These are phyloP conservation scores for Takashimella koratensis DNA, from an alignment of 1,284 basidiomycete genomes.

Conservation along the genomic window DNA sequence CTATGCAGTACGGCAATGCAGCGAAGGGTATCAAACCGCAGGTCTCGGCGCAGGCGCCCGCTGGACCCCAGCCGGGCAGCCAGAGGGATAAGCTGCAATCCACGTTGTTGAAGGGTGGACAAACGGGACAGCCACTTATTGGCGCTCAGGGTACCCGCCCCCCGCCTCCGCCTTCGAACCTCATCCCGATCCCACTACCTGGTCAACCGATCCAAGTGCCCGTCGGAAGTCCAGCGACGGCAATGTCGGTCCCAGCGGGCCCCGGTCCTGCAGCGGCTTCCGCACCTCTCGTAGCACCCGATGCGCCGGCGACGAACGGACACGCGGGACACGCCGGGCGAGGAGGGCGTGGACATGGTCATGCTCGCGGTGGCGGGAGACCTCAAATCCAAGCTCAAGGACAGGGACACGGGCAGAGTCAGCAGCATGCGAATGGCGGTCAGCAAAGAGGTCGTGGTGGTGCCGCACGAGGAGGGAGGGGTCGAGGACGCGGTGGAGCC, in stretches of 20 bases:
- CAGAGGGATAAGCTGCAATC: slow-evolving; percentile 36
- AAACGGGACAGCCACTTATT: background rate
- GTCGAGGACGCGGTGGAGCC: slow-evolving; percentile 7
- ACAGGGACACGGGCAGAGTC: background rate
- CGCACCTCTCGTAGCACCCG: background rate
- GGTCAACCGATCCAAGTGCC: slow-evolving; percentile 1
- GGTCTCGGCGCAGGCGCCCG: background rate
- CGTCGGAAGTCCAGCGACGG: background rate
- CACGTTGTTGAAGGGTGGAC: slow-evolving; percentile 14
- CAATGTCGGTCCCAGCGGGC: background rate
- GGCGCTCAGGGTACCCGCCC: background rate
- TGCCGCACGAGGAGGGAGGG: slow-evolving; percentile 5
- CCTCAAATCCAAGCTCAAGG: no score
- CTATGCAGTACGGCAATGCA: slow-evolving; percentile 43
- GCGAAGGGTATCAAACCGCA: slow-evolving; percentile 35
- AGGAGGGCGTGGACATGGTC: background rate
- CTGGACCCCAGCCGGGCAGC: slow-evolving; percentile 4
- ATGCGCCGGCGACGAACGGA: no score
- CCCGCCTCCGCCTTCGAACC: background rate
- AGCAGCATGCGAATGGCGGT: slow-evolving; percentile 2
- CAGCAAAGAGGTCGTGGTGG: no score
- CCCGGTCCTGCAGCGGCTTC: background rate
- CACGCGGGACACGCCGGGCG: background rate
- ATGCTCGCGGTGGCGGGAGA: no score
- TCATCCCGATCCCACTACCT: background rate